phyloP scores from a whole-genome alignment of 2,329 filamentous ascomycete species.

The Aspergillus clavatus region DNA sequence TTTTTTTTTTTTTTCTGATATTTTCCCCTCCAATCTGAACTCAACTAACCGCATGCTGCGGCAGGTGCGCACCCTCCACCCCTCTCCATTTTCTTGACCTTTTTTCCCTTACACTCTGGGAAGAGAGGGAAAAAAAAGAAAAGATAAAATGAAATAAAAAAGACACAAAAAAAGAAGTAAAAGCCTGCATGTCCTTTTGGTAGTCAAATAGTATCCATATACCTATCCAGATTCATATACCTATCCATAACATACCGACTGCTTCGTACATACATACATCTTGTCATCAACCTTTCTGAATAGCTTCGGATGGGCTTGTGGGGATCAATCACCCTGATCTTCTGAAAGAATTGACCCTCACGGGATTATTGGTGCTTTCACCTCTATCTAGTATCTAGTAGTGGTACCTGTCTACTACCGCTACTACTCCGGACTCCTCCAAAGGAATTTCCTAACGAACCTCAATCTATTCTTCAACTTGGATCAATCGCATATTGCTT shows the following conservation, averaged over 20 bases:
- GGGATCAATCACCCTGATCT: slow-evolving; percentile 9
- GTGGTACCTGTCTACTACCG: too few relatives aligned
- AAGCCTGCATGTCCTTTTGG: slow-evolving; percentile 5
- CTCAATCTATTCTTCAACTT: slow-evolving; percentile 15
- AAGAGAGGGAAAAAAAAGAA: too few relatives aligned
- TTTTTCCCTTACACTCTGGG: slow-evolving; percentile 6
- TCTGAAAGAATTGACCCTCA: slow-evolving; percentile 7
- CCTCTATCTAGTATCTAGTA: not conserved
- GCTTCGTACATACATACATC: too few relatives aligned
- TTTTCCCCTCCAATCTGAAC: slow-evolving; percentile 16
- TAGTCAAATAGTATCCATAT: slow-evolving; percentile 12
- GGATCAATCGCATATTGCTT: slow-evolving; percentile 21
- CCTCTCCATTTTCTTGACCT: slow-evolving; percentile 5
- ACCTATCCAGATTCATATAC: too few relatives aligned
- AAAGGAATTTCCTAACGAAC: not conserved
- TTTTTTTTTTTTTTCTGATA: slow-evolving; percentile 10
- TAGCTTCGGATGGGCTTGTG: slow-evolving; percentile 11
- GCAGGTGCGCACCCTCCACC: slow-evolving; percentile 1
- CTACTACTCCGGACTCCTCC: too few relatives aligned
- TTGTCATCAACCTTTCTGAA: not conserved
- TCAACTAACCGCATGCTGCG: slow-evolving; percentile 24
- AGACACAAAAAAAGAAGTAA: slow-evolving; percentile 11
- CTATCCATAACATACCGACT: too few relatives aligned
- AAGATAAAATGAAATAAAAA: too few relatives aligned
- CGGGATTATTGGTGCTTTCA: slow-evolving; percentile 3